Percentiles rank a stretch among this genome's conserved stretches.
These are phyloP conservation scores for Mortierella alpina DNA, from an alignment of 192 early-diverging fungal species.

Conservation along the genomic window DNA sequence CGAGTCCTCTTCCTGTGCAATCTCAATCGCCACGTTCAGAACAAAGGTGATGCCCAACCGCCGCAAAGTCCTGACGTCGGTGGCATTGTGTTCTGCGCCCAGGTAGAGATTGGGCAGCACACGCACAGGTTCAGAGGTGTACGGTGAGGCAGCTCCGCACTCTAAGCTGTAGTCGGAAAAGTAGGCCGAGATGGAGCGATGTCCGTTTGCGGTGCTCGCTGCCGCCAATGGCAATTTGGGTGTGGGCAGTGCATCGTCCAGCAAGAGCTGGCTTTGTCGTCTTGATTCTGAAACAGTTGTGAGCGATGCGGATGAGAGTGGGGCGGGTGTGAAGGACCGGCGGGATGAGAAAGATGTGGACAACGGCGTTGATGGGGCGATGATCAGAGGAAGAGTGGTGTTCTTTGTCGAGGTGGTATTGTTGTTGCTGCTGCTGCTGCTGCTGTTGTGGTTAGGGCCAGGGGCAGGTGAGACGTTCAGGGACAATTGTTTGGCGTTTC, in stretches of 20 bases:
- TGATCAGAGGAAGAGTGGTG: conserved; percentile 1
- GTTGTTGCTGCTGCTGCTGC: conserved; percentile 5
- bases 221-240: conserved; percentile 17
- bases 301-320: conserved; percentile 19
- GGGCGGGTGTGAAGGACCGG: conserved; percentile 37
- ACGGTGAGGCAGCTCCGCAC: conserved; percentile 57
- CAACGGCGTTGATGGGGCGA: conserved; percentile 24
- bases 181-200: conserved; percentile 51
- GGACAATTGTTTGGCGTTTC: conserved; percentile 47
- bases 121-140: conserved; percentile 66
- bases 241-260: conserved; percentile 44
- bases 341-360: conserved; percentile 34
- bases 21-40: conserved; percentile 82
- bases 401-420: conserved; percentile 3
- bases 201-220: conserved; percentile 17
- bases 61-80: conserved; percentile 60
- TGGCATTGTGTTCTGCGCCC: conserved; percentile 72
- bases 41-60: conserved; percentile 68
- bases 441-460: conserved; percentile 1
- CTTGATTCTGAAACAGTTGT: conserved; percentile 3
- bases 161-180: conserved; percentile 52
- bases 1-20: conserved; percentile 50
- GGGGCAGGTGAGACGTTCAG: conserved; percentile 33
- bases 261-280: conserved; percentile 37
- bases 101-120: conserved; percentile 77